These are phyloP conservation scores for Leccinellum albellum DNA, from an alignment of 768 basidiomycete genomes.

Conservation along the genomic window DNA sequence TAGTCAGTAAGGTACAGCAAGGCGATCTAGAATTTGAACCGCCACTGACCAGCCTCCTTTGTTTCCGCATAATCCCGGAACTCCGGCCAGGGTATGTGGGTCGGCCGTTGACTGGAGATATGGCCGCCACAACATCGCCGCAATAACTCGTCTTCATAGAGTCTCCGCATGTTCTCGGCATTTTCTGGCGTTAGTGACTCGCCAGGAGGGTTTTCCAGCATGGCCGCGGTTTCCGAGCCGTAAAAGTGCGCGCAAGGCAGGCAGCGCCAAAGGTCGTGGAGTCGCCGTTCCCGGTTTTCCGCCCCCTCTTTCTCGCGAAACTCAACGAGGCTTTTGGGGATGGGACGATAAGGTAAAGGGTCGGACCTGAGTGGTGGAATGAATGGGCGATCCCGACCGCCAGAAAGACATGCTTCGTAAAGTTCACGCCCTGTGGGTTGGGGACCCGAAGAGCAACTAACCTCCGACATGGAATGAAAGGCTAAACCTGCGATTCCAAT, in stretches of 20 bases:
- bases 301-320: constrained; percentile 64
- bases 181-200: constrained; percentile 43
- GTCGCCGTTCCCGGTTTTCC: constrained; percentile 54
- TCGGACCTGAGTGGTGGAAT: constrained; percentile 62
- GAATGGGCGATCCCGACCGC: constrained; percentile 50
- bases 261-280: constrained; percentile 62
- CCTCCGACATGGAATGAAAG: constrained; percentile 27
- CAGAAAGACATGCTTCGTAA: constrained; percentile 50
- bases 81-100: constrained; percentile 62
- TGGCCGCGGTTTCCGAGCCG: constrained; percentile 23
- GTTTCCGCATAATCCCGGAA: constrained; percentile 73
- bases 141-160: constrained; percentile 78
- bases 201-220: constrained; percentile 10
- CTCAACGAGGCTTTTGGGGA: constrained; percentile 53
- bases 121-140: constrained; percentile 44
- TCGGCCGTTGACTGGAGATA: constrained; percentile 37
- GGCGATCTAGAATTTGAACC: constrained; percentile 8
- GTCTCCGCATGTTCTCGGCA: constrained; percentile 59
- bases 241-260: constrained; percentile 38
- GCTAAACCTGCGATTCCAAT: constrained; percentile 18
- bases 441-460: constrained; percentile 16
- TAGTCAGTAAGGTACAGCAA: constrained; percentile 14
- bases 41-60: constrained; percentile 73
- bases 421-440: constrained; percentile 45
- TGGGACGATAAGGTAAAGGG: constrained; percentile 35